Evolutionary conservation across 257 asterid genomes (phyloP), one percentile per base, ranked within the genome.

Genomic region (Jacaranda mimosifolia): DNA sequence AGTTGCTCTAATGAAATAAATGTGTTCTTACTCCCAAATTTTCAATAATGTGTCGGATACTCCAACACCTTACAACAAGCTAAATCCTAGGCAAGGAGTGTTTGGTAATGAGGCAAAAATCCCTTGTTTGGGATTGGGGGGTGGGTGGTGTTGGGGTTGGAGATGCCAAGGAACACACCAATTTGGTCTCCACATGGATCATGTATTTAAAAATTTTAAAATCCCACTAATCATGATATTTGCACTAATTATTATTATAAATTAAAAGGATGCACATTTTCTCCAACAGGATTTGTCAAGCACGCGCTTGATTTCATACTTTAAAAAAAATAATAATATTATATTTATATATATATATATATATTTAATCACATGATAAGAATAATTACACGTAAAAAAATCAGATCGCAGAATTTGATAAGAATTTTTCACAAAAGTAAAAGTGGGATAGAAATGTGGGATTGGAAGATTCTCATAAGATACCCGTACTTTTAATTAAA

Each of bases 401-500:
- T 4, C 36, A n/a, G 4, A 43, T 3, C 46, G 57, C 32, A 26
- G 7, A 48, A n/a, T n/a, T 62, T 46, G 8, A 3, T 1, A 5
- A 42, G 1, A 42, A 42, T 42, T 3, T 42, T 42, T 5, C 46
- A 42, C 9, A 42, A 42, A 9, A 9, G 1, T 5, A 9, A 6
- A 6, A 6, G 9, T 3, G 46, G 9, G 6, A 5, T 42, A 64
- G 73, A 70, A 80, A 66, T 18, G 56, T 55, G 77, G 77, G 58
- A 71, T 19, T 46, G 17, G 78, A 77, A 62, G 81, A 83, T 85
- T 83, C 87, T 73, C 36, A 60, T 6, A 46, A 46, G 85, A 75
- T 80, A 55, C 78, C 83, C 35, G 11, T 51, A 12, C 51, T 70
- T 74, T 63, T 40, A 45, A 52, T 35, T 64, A 70, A n/a, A 40